Evolutionary conservation across 208 protist genomes (phyloP).

Genomic region (Balamuthia mandrillaris): DNA sequence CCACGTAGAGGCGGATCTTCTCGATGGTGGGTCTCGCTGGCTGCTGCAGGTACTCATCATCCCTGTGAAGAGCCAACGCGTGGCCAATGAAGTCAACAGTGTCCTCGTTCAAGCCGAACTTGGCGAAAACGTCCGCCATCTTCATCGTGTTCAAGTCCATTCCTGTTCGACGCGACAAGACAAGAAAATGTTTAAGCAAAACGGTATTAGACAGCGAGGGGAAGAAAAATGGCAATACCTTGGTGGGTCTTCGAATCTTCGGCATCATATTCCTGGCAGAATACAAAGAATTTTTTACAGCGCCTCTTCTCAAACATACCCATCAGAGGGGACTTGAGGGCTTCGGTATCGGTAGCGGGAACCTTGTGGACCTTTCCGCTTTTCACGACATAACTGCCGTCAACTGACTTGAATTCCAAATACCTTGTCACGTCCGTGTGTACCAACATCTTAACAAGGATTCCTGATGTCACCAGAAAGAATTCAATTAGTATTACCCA

Average conservation of each 20-base stretch:
- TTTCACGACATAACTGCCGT: slow-evolving; percentile 93
- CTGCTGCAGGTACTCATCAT: slow-evolving; percentile 85
- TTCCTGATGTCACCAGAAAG: slow-evolving; percentile 38
- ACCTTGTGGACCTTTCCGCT: slow-evolving; percentile 94
- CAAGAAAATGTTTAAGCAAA: background rate
- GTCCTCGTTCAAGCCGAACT: slow-evolving; percentile 88
- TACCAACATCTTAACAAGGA: slow-evolving; percentile 94
- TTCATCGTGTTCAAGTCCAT: slow-evolving; percentile 82
- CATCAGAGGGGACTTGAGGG: slow-evolving; percentile 91
- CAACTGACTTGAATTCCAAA: slow-evolving; percentile 97
- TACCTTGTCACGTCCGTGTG: slow-evolving; percentile 96
- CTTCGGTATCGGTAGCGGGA: slow-evolving; percentile 92
- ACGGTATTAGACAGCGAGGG: background rate
- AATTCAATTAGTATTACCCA: background rate
- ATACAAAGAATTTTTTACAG: slow-evolving; percentile 88
- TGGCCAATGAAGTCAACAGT: slow-evolving; percentile 98
- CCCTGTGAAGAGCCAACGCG: slow-evolving; percentile 78
- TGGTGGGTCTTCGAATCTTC: slow-evolving; percentile 86
- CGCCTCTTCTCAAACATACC: slow-evolving; percentile 95
- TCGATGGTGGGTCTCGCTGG: slow-evolving; percentile 89
- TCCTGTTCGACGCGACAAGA: background rate
- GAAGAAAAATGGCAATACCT: slow-evolving; percentile 28
- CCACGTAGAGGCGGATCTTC: slow-evolving; percentile 91
- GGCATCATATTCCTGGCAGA: slow-evolving; percentile 81
- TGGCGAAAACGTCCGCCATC: slow-evolving; percentile 89